Percentiles rank a stretch among this genome's conserved stretches.
Conservation (phyloP, 2,329 filamentous ascomycete genomes). For the Aspergillus transmontanensis region DNA sequence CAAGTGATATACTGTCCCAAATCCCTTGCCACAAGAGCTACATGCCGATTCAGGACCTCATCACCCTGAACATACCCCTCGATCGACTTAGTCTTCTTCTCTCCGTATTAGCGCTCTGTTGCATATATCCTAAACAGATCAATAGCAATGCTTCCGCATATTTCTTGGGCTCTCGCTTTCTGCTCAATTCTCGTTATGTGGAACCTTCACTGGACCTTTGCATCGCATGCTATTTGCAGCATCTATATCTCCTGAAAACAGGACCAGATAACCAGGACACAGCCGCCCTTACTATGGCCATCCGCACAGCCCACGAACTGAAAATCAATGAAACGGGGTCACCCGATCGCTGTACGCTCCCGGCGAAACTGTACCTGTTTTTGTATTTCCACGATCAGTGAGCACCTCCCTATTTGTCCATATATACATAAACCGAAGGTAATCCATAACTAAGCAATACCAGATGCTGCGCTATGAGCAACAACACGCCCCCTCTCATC, state of each 20-base stretch:
- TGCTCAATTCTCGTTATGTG: background rate
- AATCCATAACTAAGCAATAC: background rate
- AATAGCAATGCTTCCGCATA: background rate
- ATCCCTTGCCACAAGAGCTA: background rate
- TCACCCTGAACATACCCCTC: background rate
- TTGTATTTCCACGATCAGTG: slow-evolving; percentile 1
- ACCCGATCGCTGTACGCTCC: background rate
- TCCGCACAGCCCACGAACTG: background rate
- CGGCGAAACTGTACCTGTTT: background rate
- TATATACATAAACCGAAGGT: background rate
- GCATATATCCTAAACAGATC: background rate
- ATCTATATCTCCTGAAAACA: background rate
- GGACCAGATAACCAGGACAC: background rate
- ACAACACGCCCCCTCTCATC: background rate
- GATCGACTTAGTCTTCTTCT: background rate
- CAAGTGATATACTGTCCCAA: background rate
- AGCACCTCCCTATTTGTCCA: background rate
- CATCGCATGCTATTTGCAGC: background rate
- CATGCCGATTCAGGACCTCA: background rate
- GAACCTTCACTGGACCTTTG: background rate
- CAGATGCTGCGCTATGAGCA: slow-evolving; percentile 1
- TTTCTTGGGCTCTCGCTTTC: background rate
- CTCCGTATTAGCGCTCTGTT: background rate
- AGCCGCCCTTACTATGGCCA: background rate
- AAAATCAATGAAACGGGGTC: background rate